Evolutionary conservation across 164 flowering plant genomes (phyloP).

Genomic region (Annona squamosa): DNA sequence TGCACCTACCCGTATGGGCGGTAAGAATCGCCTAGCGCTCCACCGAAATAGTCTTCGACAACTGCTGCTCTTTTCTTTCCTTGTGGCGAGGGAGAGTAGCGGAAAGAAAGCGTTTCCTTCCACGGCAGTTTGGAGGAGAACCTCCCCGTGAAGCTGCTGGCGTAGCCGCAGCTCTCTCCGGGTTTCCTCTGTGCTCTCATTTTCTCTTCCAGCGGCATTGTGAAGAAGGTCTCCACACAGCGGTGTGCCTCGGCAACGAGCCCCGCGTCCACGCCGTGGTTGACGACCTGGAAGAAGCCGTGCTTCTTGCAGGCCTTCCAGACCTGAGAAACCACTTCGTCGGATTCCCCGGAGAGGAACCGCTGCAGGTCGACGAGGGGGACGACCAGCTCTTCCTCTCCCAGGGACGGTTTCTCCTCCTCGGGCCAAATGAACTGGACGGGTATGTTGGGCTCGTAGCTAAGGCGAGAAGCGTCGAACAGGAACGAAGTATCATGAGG

Average conservation of each 20-base stretch:
- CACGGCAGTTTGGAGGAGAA: constrained; percentile 77
- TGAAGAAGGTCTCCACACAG: constrained; percentile 51
- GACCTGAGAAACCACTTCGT: constrained; percentile 31
- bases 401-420: constrained; percentile 40
- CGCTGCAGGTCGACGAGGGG: constrained; percentile 55
- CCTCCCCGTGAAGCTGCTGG: constrained; percentile 82
- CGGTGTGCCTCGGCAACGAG: constrained; percentile 50
- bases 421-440: constrained; percentile 77
- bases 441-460: constrained; percentile 42
- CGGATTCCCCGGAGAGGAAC: constrained; percentile 44
- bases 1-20: constrained; percentile 39
- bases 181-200: constrained; percentile 56
- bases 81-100: constrained; percentile 28
- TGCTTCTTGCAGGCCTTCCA: constrained; percentile 58
- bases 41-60: constrained; percentile 43
- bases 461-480: constrained; percentile 49
- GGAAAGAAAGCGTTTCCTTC: constrained; percentile 82
- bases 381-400: constrained; percentile 38
- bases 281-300: constrained; percentile 70
- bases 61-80: background rate
- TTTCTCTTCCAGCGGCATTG: constrained; percentile 46
- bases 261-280: constrained; percentile 47
- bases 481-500: constrained; percentile 19
- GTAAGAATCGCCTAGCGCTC: constrained; percentile 44
- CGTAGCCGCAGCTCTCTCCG: constrained; percentile 76